These are phyloP conservation scores for Dalbergia oliveri DNA, from an alignment of 306 rosid genomes.

Conservation along the genomic window DNA sequence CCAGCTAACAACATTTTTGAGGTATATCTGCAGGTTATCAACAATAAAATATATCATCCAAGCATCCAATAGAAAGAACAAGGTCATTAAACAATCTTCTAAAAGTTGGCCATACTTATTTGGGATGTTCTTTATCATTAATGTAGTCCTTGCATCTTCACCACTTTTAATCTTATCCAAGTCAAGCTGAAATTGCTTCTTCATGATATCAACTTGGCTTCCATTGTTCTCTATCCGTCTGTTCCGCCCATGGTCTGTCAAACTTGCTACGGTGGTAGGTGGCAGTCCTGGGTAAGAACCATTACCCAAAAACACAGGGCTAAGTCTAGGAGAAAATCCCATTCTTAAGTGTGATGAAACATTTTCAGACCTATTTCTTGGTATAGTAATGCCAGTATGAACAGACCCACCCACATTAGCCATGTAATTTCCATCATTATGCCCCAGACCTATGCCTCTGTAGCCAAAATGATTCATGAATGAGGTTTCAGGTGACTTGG, in stretches of 20 bases:
- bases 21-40: constrained; percentile 72
- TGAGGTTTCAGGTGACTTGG: constrained; percentile 86
- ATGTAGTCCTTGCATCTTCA: constrained; percentile 91
- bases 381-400: constrained; percentile 65
- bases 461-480: constrained; percentile 68
- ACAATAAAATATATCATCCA: constrained; percentile 32
- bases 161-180: constrained; percentile 82
- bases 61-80: constrained; percentile 19
- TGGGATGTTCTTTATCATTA: constrained; percentile 98
- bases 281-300: constrained; percentile 75
- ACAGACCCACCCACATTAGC: constrained; percentile 66
- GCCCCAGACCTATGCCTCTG: constrained; percentile 71
- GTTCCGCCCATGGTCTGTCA: constrained; percentile 73
- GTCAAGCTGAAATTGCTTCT: constrained; percentile 95
- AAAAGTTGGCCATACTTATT: constrained; percentile 72
- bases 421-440: constrained; percentile 75
- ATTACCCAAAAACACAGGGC: constrained; percentile 76
- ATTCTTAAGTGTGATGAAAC: constrained; percentile 80
- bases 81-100: constrained; percentile 19
- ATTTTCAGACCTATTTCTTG: constrained; percentile 75
- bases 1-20: constrained; percentile 97
- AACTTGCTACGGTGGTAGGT: constrained; percentile 63
- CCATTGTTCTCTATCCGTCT: constrained; percentile 80
- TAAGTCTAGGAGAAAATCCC: constrained; percentile 82
- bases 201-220: constrained; percentile 71